These are phyloP conservation scores for Bjerkandera adusta DNA, from an alignment of 1,284 basidiomycete species.

Conservation along the genomic window DNA sequence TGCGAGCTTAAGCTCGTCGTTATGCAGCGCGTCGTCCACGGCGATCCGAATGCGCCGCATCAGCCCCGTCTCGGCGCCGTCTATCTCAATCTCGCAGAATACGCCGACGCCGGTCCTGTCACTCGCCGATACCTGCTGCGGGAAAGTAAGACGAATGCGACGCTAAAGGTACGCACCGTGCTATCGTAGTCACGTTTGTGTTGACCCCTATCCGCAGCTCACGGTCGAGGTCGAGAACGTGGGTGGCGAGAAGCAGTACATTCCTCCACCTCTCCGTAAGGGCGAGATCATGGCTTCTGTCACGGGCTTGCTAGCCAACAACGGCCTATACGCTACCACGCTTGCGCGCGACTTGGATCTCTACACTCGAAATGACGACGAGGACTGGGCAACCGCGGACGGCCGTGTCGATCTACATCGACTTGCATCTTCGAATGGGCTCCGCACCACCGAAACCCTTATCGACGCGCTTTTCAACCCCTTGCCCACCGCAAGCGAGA, in stretches of 20 bases:
- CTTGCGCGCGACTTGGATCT: slow-evolving; percentile 48
- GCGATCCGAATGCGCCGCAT: slow-evolving; percentile 48
- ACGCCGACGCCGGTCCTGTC: slow-evolving; percentile 61
- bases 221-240: slow-evolving; percentile 60
- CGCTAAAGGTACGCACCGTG: slow-evolving; percentile 51
- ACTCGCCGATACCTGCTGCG: slow-evolving; percentile 70
- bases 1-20: slow-evolving; percentile 65
- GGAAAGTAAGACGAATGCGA: slow-evolving; percentile 79
- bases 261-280: slow-evolving; percentile 63
- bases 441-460: slow-evolving; percentile 62
- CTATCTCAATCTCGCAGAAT: slow-evolving; percentile 74
- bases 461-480: slow-evolving; percentile 81
- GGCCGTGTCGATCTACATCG: slow-evolving; percentile 41
- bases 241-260: slow-evolving; percentile 57
- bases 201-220: slow-evolving; percentile 40
- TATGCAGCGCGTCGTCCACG: slow-evolving; percentile 54
- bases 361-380: slow-evolving; percentile 28
- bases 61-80: slow-evolving; percentile 66
- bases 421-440: slow-evolving; percentile 50
- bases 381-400: slow-evolving; percentile 17
- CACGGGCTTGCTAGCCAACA: slow-evolving; percentile 56
- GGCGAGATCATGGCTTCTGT: slow-evolving; percentile 71
- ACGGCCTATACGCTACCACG: slow-evolving; percentile 47
- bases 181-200: background rate
- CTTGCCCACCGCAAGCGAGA: slow-evolving; percentile 40